These are phyloP conservation scores for Asterella californica DNA, from an alignment of 225 moss, liverwort and hornwort genomes.

Conservation along the genomic window DNA sequence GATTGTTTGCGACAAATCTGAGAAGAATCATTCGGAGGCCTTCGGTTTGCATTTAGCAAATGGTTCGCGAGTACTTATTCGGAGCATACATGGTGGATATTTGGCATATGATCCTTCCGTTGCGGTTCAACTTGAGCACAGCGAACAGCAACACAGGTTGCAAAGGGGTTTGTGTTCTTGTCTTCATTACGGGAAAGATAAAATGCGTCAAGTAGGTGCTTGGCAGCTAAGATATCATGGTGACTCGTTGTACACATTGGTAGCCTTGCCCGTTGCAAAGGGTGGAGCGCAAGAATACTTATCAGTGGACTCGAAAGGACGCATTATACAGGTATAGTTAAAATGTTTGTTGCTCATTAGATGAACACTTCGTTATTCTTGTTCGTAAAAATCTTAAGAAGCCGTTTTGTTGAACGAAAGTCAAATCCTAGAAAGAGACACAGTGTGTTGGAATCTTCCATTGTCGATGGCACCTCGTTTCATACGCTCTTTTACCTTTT, in stretches of 20 bases:
- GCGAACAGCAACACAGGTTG: slow-evolving; percentile 16
- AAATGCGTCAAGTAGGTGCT: slow-evolving; percentile 22
- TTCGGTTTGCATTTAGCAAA: slow-evolving; percentile 24
- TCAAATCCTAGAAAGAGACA: background rate
- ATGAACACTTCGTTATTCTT: background rate
- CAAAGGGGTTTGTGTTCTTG: slow-evolving; percentile 25
- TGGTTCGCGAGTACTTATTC: slow-evolving; percentile 30
- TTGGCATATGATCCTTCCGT: slow-evolving; percentile 18
- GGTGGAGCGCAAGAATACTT: slow-evolving; percentile 31
- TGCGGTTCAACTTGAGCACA: slow-evolving; percentile 10
- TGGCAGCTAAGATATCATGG: slow-evolving; percentile 37
- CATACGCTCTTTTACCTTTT: no score
- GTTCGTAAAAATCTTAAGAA: background rate
- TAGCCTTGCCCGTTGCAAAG: slow-evolving; percentile 27
- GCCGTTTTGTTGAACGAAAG: background rate
- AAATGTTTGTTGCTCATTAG: background rate
- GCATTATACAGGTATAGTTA: slow-evolving; percentile 24
- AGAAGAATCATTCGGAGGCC: slow-evolving; percentile 22
- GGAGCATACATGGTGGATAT: slow-evolving; percentile 31
- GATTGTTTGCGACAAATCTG: slow-evolving; percentile 13
- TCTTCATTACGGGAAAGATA: background rate
- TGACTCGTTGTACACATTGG: slow-evolving; percentile 30
- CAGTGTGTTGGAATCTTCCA: background rate
- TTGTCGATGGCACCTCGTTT: background rate
- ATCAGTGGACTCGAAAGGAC: slow-evolving; percentile 50